Conservation (phyloP, 2,329 filamentous ascomycete genomes). For the Tolypocladium cylindrosporum region DNA sequence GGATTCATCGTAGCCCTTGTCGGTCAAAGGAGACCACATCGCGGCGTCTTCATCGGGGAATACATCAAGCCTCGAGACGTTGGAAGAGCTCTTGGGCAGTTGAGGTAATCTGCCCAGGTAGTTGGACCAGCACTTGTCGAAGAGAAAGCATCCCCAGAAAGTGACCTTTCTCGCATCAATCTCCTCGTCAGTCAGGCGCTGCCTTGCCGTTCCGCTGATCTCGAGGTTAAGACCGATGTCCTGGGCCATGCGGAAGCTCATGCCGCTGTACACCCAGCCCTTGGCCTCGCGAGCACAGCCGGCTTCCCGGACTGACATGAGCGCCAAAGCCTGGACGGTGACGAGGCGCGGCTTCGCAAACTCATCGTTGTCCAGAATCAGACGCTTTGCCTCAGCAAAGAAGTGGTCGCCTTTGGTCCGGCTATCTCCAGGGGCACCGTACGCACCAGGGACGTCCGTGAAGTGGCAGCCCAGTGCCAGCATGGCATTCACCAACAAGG, state of each 20-base stretch:
- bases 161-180: slow-evolving; percentile 84
- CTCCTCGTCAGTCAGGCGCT: slow-evolving; percentile 64
- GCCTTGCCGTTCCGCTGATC: slow-evolving; percentile 52
- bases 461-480: slow-evolving; percentile 90
- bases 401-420: slow-evolving; percentile 92
- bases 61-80: slow-evolving; percentile 80
- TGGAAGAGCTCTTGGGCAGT: slow-evolving; percentile 68
- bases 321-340: slow-evolving; percentile 83
- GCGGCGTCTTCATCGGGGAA: slow-evolving; percentile 82
- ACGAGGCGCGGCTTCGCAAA: slow-evolving; percentile 82
- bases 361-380: slow-evolving; percentile 86
- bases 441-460: slow-evolving; percentile 64
- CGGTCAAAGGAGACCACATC: slow-evolving; percentile 80
- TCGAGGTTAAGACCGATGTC: slow-evolving; percentile 90
- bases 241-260: slow-evolving; percentile 96
- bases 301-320: slow-evolving; percentile 95
- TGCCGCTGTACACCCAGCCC: slow-evolving; percentile 96
- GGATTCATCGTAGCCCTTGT: slow-evolving; percentile 64
- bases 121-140: slow-evolving; percentile 98
- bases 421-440: slow-evolving; percentile 60
- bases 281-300: slow-evolving; percentile 90
- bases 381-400: slow-evolving; percentile 82
- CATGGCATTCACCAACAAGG: slow-evolving; percentile 87
- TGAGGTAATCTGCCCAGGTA: slow-evolving; percentile 89
- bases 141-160: slow-evolving; percentile 97